Base-by-base conservation (phyloP, 495 filamentous ascomycete genomes). In the Penicillium daleae region DNA sequence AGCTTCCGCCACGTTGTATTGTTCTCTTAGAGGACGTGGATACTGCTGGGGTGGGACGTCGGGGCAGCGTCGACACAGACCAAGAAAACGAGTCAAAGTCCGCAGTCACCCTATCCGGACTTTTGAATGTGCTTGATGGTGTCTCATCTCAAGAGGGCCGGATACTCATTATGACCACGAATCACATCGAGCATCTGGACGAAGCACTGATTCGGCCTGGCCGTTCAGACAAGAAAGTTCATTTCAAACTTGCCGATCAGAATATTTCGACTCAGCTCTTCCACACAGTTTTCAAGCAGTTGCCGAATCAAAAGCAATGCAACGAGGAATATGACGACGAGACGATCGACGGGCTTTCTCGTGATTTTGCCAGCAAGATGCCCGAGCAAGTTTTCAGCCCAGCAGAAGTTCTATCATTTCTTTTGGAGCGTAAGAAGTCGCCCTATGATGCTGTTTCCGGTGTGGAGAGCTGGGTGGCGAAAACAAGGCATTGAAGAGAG, bases 81-180 rank as follows among this genome's bases (percentile, higher is more conserved):
- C 3, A 60, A 56, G 60, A 60, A 48, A 85, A 59, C 76, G 89
- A 8, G 89, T 90, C 68, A 78, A 82, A 60, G 88, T 87, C 3
- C 77, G 90, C 17, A 37, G 52, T 86, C 57, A 89, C 88, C 0
- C 83, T 94, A 17, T 93, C 90, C 4, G 90, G 85, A 0, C 77
- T 94, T 10, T 78, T 94, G 42, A 94, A 93, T 64, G 89, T 90
- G 32, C 83, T 94, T 33, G 90, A 93, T 64, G 90, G 91, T 17
- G 88, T 92, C 21, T 87, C 88, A 7, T 86, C 86, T 1, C 85
- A 86, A 57, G 90, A 93, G 71, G 91, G 90, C 17, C 83, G 90
- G 6, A 85, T 93, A 19, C 81, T 93, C 6, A 88, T 94, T 62
- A 93, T 94, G 89, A 93, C 90, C 2, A 92, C 91, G 50, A 94